A percentile compares a stretch with the other conserved stretches of the same genome.
phyloP scores from a whole-genome alignment of 1,284 basidiomycete species.

The Cystobasidiaceae sp. region DNA sequence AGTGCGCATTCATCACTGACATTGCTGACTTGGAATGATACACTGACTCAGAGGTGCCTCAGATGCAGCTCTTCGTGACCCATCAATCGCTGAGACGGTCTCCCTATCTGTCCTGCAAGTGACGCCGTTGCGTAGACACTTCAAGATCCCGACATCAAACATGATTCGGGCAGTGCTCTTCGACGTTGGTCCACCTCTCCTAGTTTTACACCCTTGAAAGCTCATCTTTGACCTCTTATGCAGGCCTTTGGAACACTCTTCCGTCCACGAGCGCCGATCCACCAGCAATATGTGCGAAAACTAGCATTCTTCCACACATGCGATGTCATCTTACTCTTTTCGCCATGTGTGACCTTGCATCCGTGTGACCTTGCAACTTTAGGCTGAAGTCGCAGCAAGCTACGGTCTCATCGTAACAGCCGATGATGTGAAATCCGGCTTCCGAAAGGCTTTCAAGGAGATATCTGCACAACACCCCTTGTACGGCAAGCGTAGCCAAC shows the following conservation, averaged over 20 bases:
- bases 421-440: conserved; percentile 25
- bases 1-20: too few species aligned
- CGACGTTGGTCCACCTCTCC: neutral
- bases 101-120: too few species aligned
- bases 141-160: too few species aligned
- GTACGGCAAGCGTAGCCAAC: conserved; percentile 37
- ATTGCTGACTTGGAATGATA: too few species aligned
- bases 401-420: conserved; percentile 33
- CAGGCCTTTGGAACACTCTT: conserved; percentile 41
- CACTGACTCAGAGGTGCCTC: neutral
- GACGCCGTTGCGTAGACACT: too few species aligned
- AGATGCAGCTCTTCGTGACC: neutral
- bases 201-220: neutral
- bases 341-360: conserved; percentile 18
- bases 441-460: conserved; percentile 39
- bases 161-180: conserved; percentile 28
- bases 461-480: conserved; percentile 32
- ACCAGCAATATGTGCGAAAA: conserved; percentile 35
- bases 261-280: conserved; percentile 34
- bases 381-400: conserved; percentile 26
- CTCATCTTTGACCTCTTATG: conserved; percentile 1
- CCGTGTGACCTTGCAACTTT: neutral
- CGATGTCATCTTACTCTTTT: neutral
- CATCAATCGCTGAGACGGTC: too few species aligned
- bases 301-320: neutral